Base-by-base conservation (phyloP, 139 green algal genomes). In the Eudorina sp. region DNA sequence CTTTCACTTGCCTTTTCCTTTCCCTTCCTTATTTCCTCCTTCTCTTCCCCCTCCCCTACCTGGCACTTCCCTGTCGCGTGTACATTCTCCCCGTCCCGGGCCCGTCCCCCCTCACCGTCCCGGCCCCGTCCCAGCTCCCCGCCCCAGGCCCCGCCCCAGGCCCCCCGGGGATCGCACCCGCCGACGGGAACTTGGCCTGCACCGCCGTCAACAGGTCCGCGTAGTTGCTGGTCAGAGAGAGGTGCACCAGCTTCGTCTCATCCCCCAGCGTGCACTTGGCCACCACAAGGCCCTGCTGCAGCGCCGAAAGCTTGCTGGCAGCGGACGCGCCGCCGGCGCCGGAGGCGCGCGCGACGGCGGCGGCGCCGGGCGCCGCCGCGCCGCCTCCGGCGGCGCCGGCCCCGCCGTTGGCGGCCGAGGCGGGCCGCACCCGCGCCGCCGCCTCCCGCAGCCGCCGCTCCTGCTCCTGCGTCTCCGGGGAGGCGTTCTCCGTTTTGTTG, bases 171-270 rank as follows among this genome's bases (percentile, higher is more conserved):
- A n/a, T n/a, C 77, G 0, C 68, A 88, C 92, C 92, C 76, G 92
- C 89, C 34, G 46, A 79, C 45, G 95, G 95, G 87, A 97, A 99
- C 90, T 97, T 97, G 43, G 89, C 68, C 58, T 82, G 84, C 27
- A 97, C 92, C 27, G 88, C 70, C 21, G 95, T 83, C 77, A 97
- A 88, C 66, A 99, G 88, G 80, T 98, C 95, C 4, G 89, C 91
- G 80, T 98, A 98, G 51, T 89, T 94, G 19, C 92, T 78, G 23
- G 86, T 80, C 19, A 91, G 76, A 0, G 84, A 82, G 31, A 98
- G 79, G 88, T 97, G 92, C 80, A 98, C 80, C 48, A 95, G 68
- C 55, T 95, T 92, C 1, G 94, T 95, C 84, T 99, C 96, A 77
- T 93, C 93, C 4, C 93, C 96, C 43, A 95, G 82, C 1, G 90